Base-by-base conservation (phyloP, 129 eudicot genomes). In the Lonicera japonica region DNA sequence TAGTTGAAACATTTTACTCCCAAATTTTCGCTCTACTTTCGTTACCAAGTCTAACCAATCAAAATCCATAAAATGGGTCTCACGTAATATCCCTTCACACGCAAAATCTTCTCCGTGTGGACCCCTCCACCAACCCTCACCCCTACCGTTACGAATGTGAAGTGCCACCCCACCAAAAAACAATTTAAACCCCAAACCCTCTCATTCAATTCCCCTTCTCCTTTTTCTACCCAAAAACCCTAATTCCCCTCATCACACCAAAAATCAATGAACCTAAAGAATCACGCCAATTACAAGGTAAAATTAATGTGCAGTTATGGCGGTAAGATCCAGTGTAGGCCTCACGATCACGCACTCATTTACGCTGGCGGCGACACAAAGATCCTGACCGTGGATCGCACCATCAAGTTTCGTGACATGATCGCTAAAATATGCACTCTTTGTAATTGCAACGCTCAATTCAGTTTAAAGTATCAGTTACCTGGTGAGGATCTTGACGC, bases 331-430 rank as follows among this genome's bases (percentile, higher is more conserved):
- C 86, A 72, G 43, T 70, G 74, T 39, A 69, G 90, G n/a, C 71
- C 80, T 13, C 61, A 63, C 20, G 81, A 78, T 48, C 72, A 71
- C 23, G 79, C 75, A 24, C 90, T 87, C 61, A 12, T 79, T 0
- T 87, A 87, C 77, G 45, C 70, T 72, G 95, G 95, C 70, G 95
- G 95, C 41, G 87, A 77, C 39, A 87, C 87, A 29, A 87, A 87
- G 56, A 75, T 87, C 77, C 63, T 87, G 16, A 79, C 85, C 20
- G 79, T 87, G 61, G 83, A 87, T 73, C 87, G 87, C 52, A 63
- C 4, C 72, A 52, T 80, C 70, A 83, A 34, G 45, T 83, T 80
- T 75, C 40, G 70, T 23, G 73, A 60, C 21, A 25, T 87, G 11
- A 46, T 69, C 38, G 45, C 73, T 16, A 87, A 73, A 69, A 62